phyloP scores from a whole-genome alignment of 2,329 filamentous ascomycete genomes.

The Pseudocercospora cruenta region DNA sequence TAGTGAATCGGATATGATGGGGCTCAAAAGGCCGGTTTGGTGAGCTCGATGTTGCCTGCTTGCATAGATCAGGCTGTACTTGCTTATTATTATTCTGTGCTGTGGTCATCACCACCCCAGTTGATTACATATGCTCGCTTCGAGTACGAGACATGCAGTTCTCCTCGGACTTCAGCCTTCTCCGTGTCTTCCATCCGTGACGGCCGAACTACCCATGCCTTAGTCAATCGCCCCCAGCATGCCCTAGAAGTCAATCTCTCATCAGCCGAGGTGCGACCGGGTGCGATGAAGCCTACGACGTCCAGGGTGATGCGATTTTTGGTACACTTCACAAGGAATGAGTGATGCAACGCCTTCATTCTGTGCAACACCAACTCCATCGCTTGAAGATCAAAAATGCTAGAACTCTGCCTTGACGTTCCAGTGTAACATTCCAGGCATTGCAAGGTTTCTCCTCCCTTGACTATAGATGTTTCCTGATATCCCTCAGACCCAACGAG shows the following conservation, averaged over 20 bases:
- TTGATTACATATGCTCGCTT: not conserved
- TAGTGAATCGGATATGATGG: too few relatives aligned
- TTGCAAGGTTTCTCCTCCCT: not conserved
- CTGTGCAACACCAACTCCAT: not conserved
- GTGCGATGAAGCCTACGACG: not conserved
- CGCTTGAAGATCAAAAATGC: not conserved
- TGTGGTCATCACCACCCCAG: not conserved
- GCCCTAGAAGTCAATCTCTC: not conserved
- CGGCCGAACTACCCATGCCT: not conserved
- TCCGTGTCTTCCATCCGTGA: not conserved
- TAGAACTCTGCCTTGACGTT: not conserved
- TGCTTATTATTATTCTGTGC: not conserved
- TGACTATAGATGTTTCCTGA: slow-evolving; percentile 36
- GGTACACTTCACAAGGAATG: not conserved
- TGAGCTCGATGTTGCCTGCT: not conserved
- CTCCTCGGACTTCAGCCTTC: not conserved
- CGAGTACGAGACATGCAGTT: not conserved
- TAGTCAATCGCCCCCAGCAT: not conserved
- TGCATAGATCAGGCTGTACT: not conserved
- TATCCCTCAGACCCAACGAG: slow-evolving; percentile 36
- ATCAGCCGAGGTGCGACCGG: not conserved
- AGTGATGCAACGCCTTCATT: not conserved
- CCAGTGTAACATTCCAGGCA: not conserved
- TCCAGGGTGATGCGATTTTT: not conserved
- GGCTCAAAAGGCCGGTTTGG: too few relatives aligned